Evolutionary conservation across 352 stramenopile genomes (phyloP), one percentile per base, ranked within the genome.

Genomic region (Phytophthora tubulina): DNA sequence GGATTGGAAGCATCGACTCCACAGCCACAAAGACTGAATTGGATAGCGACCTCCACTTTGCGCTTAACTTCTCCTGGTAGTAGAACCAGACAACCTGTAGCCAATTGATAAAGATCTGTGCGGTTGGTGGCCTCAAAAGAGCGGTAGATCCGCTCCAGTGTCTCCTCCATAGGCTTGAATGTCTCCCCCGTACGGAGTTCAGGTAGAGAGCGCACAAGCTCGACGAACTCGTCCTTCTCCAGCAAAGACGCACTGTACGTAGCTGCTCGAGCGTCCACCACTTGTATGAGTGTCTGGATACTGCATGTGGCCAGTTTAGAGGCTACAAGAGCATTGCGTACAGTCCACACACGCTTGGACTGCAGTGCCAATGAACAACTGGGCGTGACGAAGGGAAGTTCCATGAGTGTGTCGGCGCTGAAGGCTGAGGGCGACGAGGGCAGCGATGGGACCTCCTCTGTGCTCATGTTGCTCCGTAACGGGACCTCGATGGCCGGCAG

Each of bases 281-380:
- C 76, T 3, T 50, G 30, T 59, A 73, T 54, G 17, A 93, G 64
- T 32, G 75, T 69, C 41, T 75, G 67, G 31, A 89, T 69, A n/a
- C 57, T 70, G 58, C 83, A 91, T 4, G 68, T 71, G 7, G 67
- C 80, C 38, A 94, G 53, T 15, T 91, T 88, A 2, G 84, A 86
- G 4, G 79, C 86, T 14, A 94, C 82, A 4, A 96, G 79, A 10
- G 88, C 84, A 49, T 96, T 93, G 58, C 79, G 82, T 52, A 94
- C 78, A 27, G 72, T 49, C 72, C 86, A 70, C 45, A 89, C 88
- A 57, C 86, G 84, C 73, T 88, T 94, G 51, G 84, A 85, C 61
- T 94, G 84, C 33, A 94, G 82, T 60, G 84, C 78, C 30, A 95
- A 67, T 45, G 85, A 84, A 42, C 78, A 86, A 55, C 67, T 82